phyloP scores from a whole-genome alignment of 768 basidiomycete genomes.

The Boletales sp. region DNA sequence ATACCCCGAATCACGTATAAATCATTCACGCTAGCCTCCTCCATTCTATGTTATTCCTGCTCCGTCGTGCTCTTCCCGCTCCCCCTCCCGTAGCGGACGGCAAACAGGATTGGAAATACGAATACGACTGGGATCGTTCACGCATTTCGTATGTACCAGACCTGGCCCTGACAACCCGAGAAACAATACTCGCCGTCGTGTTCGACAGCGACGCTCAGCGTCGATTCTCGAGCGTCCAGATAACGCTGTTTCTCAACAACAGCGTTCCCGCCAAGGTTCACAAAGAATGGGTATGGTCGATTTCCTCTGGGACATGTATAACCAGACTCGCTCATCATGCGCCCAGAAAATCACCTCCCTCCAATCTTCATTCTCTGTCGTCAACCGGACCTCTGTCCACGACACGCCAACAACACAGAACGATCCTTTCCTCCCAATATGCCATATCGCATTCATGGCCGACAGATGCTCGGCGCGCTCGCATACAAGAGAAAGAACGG shows the following conservation, averaged over 20 bases:
- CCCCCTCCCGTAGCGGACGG: too few relatives aligned
- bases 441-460: background rate
- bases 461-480: background rate
- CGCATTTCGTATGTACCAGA: too few relatives aligned
- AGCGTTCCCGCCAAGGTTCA: background rate
- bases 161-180: too few relatives aligned
- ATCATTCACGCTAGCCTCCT: too few relatives aligned
- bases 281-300: background rate
- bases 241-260: background rate
- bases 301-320: background rate
- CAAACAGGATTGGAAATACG: background rate
- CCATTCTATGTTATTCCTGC: too few relatives aligned
- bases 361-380: background rate
- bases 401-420: background rate
- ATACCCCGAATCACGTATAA: too few relatives aligned
- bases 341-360: background rate
- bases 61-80: too few relatives aligned
- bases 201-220: slow-evolving; percentile 3
- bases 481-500: background rate
- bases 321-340: background rate
- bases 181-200: slow-evolving; percentile 1
- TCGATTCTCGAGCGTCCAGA: slow-evolving; percentile 3
- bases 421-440: background rate
- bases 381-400: background rate
- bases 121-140: slow-evolving; percentile 3